These are phyloP conservation scores for Podospora pseudocomata DNA, from an alignment of 495 filamentous ascomycete species.

Conservation along the genomic window DNA sequence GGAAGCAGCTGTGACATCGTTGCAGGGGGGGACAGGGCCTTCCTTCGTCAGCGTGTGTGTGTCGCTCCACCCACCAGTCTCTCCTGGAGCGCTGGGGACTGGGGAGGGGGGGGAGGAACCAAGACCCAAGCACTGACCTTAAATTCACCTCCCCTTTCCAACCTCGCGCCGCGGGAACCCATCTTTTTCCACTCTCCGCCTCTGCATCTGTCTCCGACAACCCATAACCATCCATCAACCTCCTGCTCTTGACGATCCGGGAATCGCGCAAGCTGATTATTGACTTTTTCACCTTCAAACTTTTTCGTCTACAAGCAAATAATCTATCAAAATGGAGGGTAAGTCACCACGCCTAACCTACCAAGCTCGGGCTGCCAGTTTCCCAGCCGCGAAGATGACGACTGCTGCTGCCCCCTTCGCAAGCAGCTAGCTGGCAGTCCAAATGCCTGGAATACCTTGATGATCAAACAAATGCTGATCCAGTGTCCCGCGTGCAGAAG, in stretches of 20 bases:
- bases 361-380: slow-evolving; percentile 3
- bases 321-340: slow-evolving; percentile 54
- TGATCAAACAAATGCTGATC: slow-evolving; percentile 48
- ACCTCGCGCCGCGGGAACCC: slow-evolving; percentile 35
- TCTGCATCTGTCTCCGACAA: slow-evolving; percentile 38
- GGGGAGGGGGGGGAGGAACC: neutral
- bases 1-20: slow-evolving; percentile 27
- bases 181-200: slow-evolving; percentile 36
- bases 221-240: slow-evolving; percentile 28
- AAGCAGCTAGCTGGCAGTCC: neutral
- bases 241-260: slow-evolving; percentile 40
- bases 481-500: slow-evolving; percentile 62
- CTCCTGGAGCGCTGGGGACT: slow-evolving; percentile 20
- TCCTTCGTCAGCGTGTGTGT: slow-evolving; percentile 15
- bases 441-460: neutral
- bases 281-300: slow-evolving; percentile 33
- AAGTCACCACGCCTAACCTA: slow-evolving; percentile 27
- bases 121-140: slow-evolving; percentile 43
- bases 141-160: slow-evolving; percentile 51
- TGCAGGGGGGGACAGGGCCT: slow-evolving; percentile 29
- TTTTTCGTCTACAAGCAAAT: slow-evolving; percentile 37
- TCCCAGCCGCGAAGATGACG: neutral
- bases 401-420: neutral
- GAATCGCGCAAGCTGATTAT: slow-evolving; percentile 43
- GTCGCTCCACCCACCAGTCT: slow-evolving; percentile 24